A percentile compares a stretch with the other conserved stretches of the same genome.
These are phyloP conservation scores for Aureobasidium subglaciale DNA, from an alignment of 2,329 filamentous ascomycete genomes.

Conservation along the genomic window DNA sequence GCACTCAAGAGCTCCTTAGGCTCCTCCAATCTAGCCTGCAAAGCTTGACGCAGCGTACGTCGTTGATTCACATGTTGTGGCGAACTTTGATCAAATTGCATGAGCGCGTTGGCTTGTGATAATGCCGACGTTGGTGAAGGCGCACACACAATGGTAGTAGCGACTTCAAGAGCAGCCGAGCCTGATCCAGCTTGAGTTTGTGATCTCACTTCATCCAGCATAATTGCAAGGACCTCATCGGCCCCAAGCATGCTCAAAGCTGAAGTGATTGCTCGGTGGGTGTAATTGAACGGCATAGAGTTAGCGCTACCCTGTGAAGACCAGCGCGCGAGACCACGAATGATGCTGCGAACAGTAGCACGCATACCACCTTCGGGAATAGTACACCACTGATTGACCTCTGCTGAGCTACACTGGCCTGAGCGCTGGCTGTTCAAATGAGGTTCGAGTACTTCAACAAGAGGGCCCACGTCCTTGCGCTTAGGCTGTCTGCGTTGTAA, in stretches of 20 bases:
- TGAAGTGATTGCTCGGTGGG: slow-evolving; percentile 61
- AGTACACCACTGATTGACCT: slow-evolving; percentile 61
- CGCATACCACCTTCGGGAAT: slow-evolving; percentile 40
- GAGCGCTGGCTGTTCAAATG: slow-evolving; percentile 54
- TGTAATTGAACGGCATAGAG: slow-evolving; percentile 57
- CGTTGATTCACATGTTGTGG: background rate
- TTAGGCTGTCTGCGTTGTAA: slow-evolving; percentile 61
- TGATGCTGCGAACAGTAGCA: slow-evolving; percentile 51
- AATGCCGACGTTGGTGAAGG: slow-evolving; percentile 39
- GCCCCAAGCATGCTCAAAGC: slow-evolving; percentile 57
- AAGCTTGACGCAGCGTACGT: slow-evolving; percentile 19
- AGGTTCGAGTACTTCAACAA: slow-evolving; percentile 58
- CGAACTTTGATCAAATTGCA: slow-evolving; percentile 11
- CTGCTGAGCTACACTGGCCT: slow-evolving; percentile 55
- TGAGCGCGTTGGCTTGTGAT: slow-evolving; percentile 24
- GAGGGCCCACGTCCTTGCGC: slow-evolving; percentile 61
- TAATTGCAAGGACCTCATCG: slow-evolving; percentile 50
- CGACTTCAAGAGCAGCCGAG: slow-evolving; percentile 61
- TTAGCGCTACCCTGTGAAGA: slow-evolving; percentile 43
- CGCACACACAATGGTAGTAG: slow-evolving; percentile 61
- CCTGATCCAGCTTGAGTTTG: slow-evolving; percentile 55
- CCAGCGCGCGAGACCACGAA: slow-evolving; percentile 62
- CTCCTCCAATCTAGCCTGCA: slow-evolving; percentile 43
- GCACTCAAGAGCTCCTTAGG: slow-evolving; percentile 50
- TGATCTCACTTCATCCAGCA: slow-evolving; percentile 61